Percentiles rank a stretch among this genome's conserved stretches.
phyloP scores from a whole-genome alignment of 208 protist genomes.

The Acanthamoeba triangularis region DNA sequence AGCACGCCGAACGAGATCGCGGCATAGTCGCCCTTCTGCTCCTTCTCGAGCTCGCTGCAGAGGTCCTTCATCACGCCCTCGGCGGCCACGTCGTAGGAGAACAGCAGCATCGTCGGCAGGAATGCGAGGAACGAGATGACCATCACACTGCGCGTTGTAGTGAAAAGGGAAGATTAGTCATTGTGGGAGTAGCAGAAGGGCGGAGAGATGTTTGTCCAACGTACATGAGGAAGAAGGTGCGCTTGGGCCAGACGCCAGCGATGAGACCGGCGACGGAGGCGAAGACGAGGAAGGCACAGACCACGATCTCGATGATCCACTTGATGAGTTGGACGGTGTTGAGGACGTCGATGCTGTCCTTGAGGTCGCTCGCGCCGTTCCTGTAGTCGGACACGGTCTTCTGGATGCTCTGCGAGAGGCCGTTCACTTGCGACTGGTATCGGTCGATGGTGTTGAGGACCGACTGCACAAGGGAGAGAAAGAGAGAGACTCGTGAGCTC shows the following conservation, averaged over 20 bases:
- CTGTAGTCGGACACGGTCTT: not conserved
- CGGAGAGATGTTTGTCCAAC: not conserved
- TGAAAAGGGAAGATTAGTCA: not conserved
- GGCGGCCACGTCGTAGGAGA: slow-evolving; percentile 14
- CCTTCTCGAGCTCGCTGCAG: slow-evolving; percentile 20
- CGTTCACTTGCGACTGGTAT: slow-evolving; percentile 34
- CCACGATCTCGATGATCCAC: slow-evolving; percentile 46
- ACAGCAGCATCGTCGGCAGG: slow-evolving; percentile 21
- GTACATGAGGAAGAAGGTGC: slow-evolving; percentile 54
- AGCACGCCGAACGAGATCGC: slow-evolving; percentile 28
- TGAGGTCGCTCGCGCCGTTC: slow-evolving; percentile 31
- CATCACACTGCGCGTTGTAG: not conserved
- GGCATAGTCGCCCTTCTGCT: not conserved
- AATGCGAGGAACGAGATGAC: slow-evolving; percentile 32
- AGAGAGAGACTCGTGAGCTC: not conserved
- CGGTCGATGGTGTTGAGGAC: not conserved
- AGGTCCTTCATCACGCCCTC: slow-evolving; percentile 34
- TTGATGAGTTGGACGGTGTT: slow-evolving; percentile 40
- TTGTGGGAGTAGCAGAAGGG: not conserved
- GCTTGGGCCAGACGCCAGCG: slow-evolving; percentile 48
- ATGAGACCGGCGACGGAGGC: slow-evolving; percentile 15
- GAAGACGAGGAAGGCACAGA: slow-evolving; percentile 50
- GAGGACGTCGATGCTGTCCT: not conserved
- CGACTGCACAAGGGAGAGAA: not conserved
- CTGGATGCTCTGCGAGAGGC: slow-evolving; percentile 43